Base-by-base conservation (phyloP, 169 alveolate genomes). In the Miamiensis avidus region DNA sequence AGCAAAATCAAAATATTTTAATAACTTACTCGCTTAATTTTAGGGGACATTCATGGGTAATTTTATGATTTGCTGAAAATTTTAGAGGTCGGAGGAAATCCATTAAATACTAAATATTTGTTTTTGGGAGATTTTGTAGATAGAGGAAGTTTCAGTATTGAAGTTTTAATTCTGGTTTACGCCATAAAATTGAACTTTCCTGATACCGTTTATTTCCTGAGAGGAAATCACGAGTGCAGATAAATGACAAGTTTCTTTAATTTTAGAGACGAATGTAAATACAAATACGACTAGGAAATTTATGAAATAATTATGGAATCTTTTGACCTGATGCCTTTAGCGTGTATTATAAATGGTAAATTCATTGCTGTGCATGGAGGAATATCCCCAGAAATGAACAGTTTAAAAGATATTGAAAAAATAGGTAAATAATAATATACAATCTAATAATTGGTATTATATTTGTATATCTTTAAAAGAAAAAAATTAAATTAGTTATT, bases 141-240 rank as follows among this genome's bases (percentile, higher is more conserved):
- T 86, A 76, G 96, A 75, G 97, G 97, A 1, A 87, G 92, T 31
- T 92, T 92, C 84, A 90, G 94, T 64, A 89, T 91, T 78, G 95
- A 89, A 31, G 92, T 92, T 1, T 65, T 94, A 25, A 69, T 83
- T 27, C 83, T 94, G 72, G 81, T 94, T 28, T 82, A 85, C 79
- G 33, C 94, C 20, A 75, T 92, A 32, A 85, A 85, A 85, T 65
- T 92, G 74, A 89, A 90, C 75, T 92, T 34, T 82, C 94, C 96
- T 29, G 75, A 83, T 11, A 91, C 91, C 11, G 83, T 93, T 32
- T 91, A 86, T 89, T 76, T 91, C 93, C 89, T 94, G 30, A 88
- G 97, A 88, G 97, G 97, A n/a, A 94, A 94, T 86, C 97, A 94
- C 75, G 97, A 94, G 81, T 91, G 97, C 76, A 34, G 95, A 65